Evolutionary conservation across 768 basidiomycete species (phyloP), one percentile per base, ranked within the genome.

Genomic region (Tephrocybe sp.): DNA sequence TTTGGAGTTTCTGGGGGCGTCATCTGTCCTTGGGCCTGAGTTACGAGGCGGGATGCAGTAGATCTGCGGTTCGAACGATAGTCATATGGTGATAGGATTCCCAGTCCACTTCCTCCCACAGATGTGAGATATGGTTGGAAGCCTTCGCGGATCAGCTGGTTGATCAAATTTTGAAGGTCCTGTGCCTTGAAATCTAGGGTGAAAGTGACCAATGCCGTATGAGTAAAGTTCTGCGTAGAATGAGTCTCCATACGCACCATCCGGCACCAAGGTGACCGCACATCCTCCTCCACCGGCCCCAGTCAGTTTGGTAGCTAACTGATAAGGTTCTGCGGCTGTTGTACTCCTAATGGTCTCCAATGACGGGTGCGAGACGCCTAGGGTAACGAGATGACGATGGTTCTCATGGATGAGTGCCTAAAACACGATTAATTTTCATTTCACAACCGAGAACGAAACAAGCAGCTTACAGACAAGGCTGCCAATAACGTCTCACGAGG

Each of bases 261-360:
- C 94, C 44, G 97, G 97, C 44, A 99, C 77, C 29, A 98, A 79
- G 11, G 94, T 95, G 24, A 98, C 92, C 4, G 94, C 86, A 62
- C 97, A 98, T n/a, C 97, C 97, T 21, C 97, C 97, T 33, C 97
- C 97, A 24, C 97, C 97, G 7, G 97, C 95, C 34, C 97, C 97
- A 6, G 97, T 99, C 49, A 99, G 70, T 72, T 97, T 97, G n/a
- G 93, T 94, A 59, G 83, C 83, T 41, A 98, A 73, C 9, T 71
- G 69, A 69, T 86, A 88, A 7, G 84, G 86, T 53, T 71, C 61
- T 9, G 76, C 74, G 9, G 71, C 67, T 0, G 93, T 91, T 56
- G 78, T 83, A n/a, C 74, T 68, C 47, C 84, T 80, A 57, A 97
- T 93, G 18, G 75, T 69, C 67, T 99, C 97, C 49, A 99, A 69